Evolutionary conservation across 2,329 filamentous ascomycete species (phyloP), one percentile per base, ranked within the genome.

Genomic region (Penicillium occitanis): DNA sequence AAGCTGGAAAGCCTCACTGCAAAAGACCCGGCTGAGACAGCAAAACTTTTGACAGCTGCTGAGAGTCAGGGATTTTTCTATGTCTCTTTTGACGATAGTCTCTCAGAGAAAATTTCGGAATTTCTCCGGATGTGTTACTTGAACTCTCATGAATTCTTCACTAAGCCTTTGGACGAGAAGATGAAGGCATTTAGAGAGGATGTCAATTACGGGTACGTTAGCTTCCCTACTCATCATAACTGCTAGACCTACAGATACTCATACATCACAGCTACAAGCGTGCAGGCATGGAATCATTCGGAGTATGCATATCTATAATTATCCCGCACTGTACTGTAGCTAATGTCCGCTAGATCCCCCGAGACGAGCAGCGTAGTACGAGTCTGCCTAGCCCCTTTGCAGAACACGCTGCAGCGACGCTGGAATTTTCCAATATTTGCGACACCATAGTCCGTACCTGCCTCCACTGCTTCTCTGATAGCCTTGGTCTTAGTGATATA

Each of bases 251-350:
- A 19, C 28, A 55, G 28, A 55, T 33, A 33, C 28, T 55, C 17
- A 55, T 19, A 55, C 28, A 55, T 33, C 28, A 33, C 17, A 55
- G 51, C 51, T 55, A 55, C 51, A 55, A 55, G 51, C 51, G 51
- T 55, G 51, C 51, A 19, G 51, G 51, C 28, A 55, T 55, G 51
- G 51, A 55, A 35, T 55, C 51, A 55, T 55, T 55, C 28, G 51
- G 51, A 19, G 51, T 55, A 55, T 19, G 51, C 17, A 55, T 55
- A 35, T 35, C 8, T 19, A 33, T 35, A 17, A 55, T 35, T 33
- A 55, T 33, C 28, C 28, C 25, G 51, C 14, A 11, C 28, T 55
- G 17, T 19, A 55, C 28, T 55, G 17, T 33, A 55, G 17, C 51
- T 55, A 11, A 55, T 11, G 35, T 55, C 28, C 10, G 51, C 51